Conservation (phyloP, 306 rosid species). For the Acmispon strigosus region DNA sequence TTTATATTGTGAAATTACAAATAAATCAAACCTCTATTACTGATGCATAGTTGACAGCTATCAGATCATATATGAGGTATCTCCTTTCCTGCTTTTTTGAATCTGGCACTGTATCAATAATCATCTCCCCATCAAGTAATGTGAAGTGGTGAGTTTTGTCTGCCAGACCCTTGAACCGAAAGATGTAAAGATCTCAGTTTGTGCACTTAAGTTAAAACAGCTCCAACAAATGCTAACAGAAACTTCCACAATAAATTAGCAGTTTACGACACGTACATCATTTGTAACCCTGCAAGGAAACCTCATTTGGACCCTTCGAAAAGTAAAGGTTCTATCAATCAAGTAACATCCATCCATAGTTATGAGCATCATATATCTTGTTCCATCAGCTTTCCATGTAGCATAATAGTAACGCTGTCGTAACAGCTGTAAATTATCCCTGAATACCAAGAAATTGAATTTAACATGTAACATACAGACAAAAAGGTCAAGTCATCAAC, state of each 20-base stretch:
- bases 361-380: conserved; percentile 94
- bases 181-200: conserved; percentile 29
- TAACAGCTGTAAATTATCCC: conserved; percentile 83
- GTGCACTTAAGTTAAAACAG: conserved; percentile 24
- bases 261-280: conserved; percentile 47
- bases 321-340: conserved; percentile 78
- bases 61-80: conserved; percentile 92
- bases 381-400: conserved; percentile 99
- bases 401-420: conserved; percentile 96
- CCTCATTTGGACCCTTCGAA: conserved; percentile 95
- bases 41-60: conserved; percentile 59
- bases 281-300: conserved; percentile 73
- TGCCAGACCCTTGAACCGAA: conserved; percentile 41
- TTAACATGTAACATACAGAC: conserved; percentile 13
- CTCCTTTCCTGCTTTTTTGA: conserved; percentile 86
- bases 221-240: background rate
- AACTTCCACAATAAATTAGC: background rate
- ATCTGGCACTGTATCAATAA: conserved; percentile 83
- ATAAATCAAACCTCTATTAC: conserved; percentile 61
- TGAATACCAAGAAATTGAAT: conserved; percentile 30
- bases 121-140: conserved; percentile 95
- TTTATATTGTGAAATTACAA: background rate
- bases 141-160: conserved; percentile 83
- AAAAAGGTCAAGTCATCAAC: conserved; percentile 13
- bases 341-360: conserved; percentile 90